Conservation (phyloP, 2,329 filamentous ascomycete species). For the Apiospora rasikravindrae region DNA sequence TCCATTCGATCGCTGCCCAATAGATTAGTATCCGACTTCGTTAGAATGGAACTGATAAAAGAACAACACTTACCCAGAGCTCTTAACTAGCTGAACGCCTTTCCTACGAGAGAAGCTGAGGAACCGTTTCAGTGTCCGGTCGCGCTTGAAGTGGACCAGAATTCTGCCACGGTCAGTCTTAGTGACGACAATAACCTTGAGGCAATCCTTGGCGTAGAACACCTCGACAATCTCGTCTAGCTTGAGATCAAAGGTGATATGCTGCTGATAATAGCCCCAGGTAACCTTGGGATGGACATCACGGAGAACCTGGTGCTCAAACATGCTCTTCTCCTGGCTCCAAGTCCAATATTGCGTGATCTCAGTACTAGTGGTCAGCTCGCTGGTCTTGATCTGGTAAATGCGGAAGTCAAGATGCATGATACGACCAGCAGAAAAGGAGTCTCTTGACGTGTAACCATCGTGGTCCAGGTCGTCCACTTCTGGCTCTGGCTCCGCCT, state of each 20-base stretch:
- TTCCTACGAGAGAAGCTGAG: slow-evolving; percentile 52
- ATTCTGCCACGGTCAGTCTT: slow-evolving; percentile 50
- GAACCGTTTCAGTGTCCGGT: slow-evolving; percentile 58
- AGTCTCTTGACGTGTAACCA: slow-evolving; percentile 59
- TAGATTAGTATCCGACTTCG: background rate
- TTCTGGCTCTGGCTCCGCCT: slow-evolving; percentile 25
- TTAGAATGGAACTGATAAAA: slow-evolving; percentile 17
- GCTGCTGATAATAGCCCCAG: slow-evolving; percentile 57
- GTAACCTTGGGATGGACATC: slow-evolving; percentile 45
- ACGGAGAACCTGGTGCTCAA: slow-evolving; percentile 61
- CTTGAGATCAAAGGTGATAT: slow-evolving; percentile 56
- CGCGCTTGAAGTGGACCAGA: slow-evolving; percentile 57
- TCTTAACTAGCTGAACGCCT: slow-evolving; percentile 47
- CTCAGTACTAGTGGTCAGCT: slow-evolving; percentile 50
- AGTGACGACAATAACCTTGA: slow-evolving; percentile 50
- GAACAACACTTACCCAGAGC: slow-evolving; percentile 44
- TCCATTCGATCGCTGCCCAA: slow-evolving; percentile 32
- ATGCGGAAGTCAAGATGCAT: slow-evolving; percentile 56
- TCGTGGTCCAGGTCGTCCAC: slow-evolving; percentile 49
- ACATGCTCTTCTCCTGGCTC: slow-evolving; percentile 44
- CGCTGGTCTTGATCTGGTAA: slow-evolving; percentile 55
- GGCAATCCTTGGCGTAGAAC: slow-evolving; percentile 47
- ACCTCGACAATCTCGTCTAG: slow-evolving; percentile 53
- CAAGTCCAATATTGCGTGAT: slow-evolving; percentile 64
- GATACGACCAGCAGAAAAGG: slow-evolving; percentile 51